These are phyloP conservation scores for Hypoxylon fuscum DNA, from an alignment of 495 filamentous ascomycete genomes.

Conservation along the genomic window DNA sequence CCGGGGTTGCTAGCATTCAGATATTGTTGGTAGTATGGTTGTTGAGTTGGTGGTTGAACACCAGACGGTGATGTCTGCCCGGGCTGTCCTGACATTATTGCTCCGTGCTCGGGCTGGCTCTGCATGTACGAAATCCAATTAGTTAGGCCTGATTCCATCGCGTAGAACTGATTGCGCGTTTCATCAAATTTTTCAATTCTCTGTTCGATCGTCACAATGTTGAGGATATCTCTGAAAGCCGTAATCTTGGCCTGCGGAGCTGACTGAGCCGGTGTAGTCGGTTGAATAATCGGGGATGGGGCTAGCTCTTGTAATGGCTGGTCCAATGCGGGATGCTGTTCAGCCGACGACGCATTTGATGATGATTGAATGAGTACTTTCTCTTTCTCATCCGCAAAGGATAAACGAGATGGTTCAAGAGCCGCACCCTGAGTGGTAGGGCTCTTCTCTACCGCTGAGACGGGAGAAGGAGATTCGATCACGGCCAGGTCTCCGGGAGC, in stretches of 20 bases:
- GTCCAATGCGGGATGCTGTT: constrained; percentile 52
- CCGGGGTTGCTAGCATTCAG: constrained; percentile 43
- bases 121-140: constrained; percentile 71
- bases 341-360: constrained; percentile 45
- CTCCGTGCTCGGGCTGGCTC: constrained; percentile 48
- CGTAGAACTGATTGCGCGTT: constrained; percentile 73
- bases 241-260: constrained; percentile 54
- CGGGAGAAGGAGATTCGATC: constrained; percentile 48
- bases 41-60: constrained; percentile 39
- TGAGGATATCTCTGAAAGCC: constrained; percentile 77
- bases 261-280: constrained; percentile 30
- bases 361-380: constrained; percentile 47
- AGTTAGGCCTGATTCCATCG: constrained; percentile 75
- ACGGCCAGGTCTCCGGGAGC: constrained; percentile 36
- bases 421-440: constrained; percentile 6
- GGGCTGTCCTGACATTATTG: constrained; percentile 26
- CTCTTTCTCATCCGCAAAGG: constrained; percentile 59
- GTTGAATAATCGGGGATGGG: constrained; percentile 11
- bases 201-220: constrained; percentile 65
- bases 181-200: constrained; percentile 75
- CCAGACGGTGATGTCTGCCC: constrained; percentile 39
- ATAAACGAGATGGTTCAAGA: constrained; percentile 34
- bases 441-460: constrained; percentile 40
- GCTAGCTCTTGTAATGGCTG: constrained; percentile 12
- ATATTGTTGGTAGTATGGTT: constrained; percentile 64